phyloP scores from a whole-genome alignment of 192 early-diverging fungal genomes.

The Mortierella claussenii region DNA sequence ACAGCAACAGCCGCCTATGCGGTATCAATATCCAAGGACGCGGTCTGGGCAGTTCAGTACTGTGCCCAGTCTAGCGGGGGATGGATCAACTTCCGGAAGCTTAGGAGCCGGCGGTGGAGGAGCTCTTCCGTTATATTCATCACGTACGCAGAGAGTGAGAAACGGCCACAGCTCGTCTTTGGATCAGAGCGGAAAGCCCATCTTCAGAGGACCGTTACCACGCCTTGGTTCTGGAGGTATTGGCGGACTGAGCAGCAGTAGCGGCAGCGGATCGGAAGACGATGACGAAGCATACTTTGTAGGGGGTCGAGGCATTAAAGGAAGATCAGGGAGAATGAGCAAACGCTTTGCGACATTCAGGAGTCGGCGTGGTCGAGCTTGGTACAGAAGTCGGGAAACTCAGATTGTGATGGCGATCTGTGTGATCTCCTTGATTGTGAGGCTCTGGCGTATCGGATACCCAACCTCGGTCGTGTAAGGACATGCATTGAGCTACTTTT shows the following conservation, averaged over 20 bases:
- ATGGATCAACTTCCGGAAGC: no score
- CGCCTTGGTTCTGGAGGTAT: slow-evolving; percentile 28
- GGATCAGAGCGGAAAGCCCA: slow-evolving; percentile 36
- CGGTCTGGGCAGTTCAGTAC: slow-evolving; percentile 13
- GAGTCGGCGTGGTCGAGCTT: slow-evolving; percentile 30
- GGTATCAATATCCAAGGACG: slow-evolving; percentile 46
- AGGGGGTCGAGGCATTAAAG: slow-evolving; percentile 4
- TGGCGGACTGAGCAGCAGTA: slow-evolving; percentile 38
- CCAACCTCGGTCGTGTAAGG: slow-evolving; percentile 64
- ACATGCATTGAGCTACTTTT: no score
- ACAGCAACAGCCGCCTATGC: slow-evolving; percentile 19
- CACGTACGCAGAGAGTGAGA: slow-evolving; percentile 40
- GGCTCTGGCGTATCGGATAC: slow-evolving; percentile 74
- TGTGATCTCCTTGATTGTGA: slow-evolving; percentile 65
- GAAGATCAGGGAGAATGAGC: slow-evolving; percentile 9
- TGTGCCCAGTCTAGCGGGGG: not conserved
- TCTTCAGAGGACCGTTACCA: slow-evolving; percentile 26
- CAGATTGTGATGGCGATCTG: slow-evolving; percentile 22
- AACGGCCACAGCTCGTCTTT: slow-evolving; percentile 43
- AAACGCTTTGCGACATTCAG: slow-evolving; percentile 29
- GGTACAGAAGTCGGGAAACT: slow-evolving; percentile 36
- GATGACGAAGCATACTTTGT: slow-evolving; percentile 20
- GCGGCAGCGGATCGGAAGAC: slow-evolving; percentile 18
- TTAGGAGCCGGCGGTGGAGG: not conserved
- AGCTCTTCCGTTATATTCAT: slow-evolving; percentile 38